Conservation (phyloP, 2,329 filamentous ascomycete species). For the Lachnellula occidentalis region DNA sequence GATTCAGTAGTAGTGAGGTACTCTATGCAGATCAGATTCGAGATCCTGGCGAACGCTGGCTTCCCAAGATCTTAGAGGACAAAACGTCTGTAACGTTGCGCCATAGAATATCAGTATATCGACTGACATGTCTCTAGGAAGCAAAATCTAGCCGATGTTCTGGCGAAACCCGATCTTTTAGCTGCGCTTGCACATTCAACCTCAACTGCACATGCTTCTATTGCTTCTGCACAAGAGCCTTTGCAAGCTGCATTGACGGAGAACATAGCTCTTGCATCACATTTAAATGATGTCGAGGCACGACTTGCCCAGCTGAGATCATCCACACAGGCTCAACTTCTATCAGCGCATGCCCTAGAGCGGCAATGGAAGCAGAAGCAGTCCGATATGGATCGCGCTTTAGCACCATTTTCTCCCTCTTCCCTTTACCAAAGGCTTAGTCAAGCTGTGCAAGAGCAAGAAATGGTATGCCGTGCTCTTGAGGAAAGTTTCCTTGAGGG, state of each 20-base stretch:
- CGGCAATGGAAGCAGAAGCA: constrained; percentile 90
- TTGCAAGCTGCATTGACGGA: constrained; percentile 61
- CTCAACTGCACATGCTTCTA: constrained; percentile 65
- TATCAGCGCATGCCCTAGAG: constrained; percentile 80
- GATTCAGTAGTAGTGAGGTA: constrained; percentile 16
- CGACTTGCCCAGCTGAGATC: constrained; percentile 57
- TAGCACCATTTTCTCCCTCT: constrained; percentile 80
- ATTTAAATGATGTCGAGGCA: constrained; percentile 55
- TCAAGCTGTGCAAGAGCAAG: constrained; percentile 76
- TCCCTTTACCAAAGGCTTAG: constrained; percentile 78
- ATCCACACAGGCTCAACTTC: constrained; percentile 71
- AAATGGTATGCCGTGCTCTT: constrained; percentile 69
- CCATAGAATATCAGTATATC: constrained; percentile 12
- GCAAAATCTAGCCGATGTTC: constrained; percentile 67
- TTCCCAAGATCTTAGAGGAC: constrained; percentile 70
- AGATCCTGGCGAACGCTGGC: constrained; percentile 68
- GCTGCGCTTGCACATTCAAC: constrained; percentile 66
- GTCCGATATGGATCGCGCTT: constrained; percentile 76
- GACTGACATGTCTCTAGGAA: constrained; percentile 48
- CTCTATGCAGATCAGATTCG: constrained; percentile 37
- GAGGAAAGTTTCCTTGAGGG: constrained; percentile 81
- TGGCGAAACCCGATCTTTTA: constrained; percentile 61
- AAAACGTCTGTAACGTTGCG: constrained; percentile 61
- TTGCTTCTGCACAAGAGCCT: constrained; percentile 57
- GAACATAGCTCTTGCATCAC: constrained; percentile 65